Percentiles rank a stretch among this genome's conserved stretches.
Conservation (phyloP, 768 basidiomycete genomes). For the Trametes cinnabarina region DNA sequence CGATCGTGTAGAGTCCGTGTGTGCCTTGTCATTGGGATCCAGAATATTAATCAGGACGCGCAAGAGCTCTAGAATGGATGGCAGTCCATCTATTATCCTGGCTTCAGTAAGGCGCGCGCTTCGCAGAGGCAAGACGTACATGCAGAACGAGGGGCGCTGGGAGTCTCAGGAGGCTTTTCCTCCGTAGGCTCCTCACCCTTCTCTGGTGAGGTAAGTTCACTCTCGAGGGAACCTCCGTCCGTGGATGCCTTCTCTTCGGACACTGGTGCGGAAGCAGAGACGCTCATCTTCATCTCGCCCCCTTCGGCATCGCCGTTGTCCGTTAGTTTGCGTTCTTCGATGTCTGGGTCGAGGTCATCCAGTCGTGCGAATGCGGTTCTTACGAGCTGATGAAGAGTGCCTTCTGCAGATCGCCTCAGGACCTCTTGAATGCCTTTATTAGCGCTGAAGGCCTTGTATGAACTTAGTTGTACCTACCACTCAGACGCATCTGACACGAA, state of each 20-base stretch:
- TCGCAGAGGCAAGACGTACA: not conserved
- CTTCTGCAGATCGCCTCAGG: slow-evolving; percentile 82
- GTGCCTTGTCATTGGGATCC: slow-evolving; percentile 90
- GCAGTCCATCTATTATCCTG: slow-evolving; percentile 67
- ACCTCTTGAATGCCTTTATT: no score
- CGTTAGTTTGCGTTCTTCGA: slow-evolving; percentile 66
- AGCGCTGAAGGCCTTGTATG: no score
- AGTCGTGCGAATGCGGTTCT: slow-evolving; percentile 78
- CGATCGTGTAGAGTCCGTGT: slow-evolving; percentile 93
- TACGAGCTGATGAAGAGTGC: slow-evolving; percentile 85
- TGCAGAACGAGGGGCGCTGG: slow-evolving; percentile 18
- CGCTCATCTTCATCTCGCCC: slow-evolving; percentile 60
- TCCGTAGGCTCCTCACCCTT: not conserved
- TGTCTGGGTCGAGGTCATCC: slow-evolving; percentile 57
- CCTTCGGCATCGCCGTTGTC: slow-evolving; percentile 48
- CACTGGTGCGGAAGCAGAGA: slow-evolving; percentile 34
- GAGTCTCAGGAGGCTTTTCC: slow-evolving; percentile 16
- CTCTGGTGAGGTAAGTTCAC: not conserved
- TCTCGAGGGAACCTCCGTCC: not conserved
- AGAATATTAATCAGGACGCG: slow-evolving; percentile 94
- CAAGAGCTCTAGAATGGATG: slow-evolving; percentile 88
- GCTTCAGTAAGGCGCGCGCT: not conserved
- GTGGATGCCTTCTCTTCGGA: not conserved
- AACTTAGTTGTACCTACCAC: slow-evolving; percentile 50
- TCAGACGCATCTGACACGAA: slow-evolving; percentile 94